Percentiles rank a stretch among this genome's conserved stretches.
These are phyloP conservation scores for Lepiota subincarnata DNA, from an alignment of 768 basidiomycete species.

Conservation along the genomic window DNA sequence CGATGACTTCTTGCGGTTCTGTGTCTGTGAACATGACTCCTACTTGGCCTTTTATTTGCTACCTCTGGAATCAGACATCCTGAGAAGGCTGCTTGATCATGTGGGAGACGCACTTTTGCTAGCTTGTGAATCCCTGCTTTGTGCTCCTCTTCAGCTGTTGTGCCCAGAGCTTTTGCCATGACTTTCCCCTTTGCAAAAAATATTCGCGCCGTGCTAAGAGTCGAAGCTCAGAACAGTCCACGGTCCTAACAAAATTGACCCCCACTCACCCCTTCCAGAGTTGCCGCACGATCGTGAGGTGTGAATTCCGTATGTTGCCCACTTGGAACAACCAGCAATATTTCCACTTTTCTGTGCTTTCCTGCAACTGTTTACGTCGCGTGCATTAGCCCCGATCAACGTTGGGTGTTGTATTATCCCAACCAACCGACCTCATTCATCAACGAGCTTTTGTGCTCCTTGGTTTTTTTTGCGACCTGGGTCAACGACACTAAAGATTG, in stretches of 20 bases:
- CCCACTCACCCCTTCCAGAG: slow-evolving; percentile 84
- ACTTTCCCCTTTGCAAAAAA: slow-evolving; percentile 86
- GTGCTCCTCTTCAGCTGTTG: slow-evolving; percentile 84
- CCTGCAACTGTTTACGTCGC: slow-evolving; percentile 61
- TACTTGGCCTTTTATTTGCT: slow-evolving; percentile 95
- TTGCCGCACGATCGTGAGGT: slow-evolving; percentile 89
- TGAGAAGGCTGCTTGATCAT: not conserved
- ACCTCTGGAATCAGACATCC: slow-evolving; percentile 11
- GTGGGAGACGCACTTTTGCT: slow-evolving; percentile 52
- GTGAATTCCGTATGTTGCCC: slow-evolving; percentile 92
- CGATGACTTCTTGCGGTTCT: slow-evolving; percentile 84
- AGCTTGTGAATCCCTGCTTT: slow-evolving; percentile 73
- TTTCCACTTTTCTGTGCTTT: slow-evolving; percentile 82
- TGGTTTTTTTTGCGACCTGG: slow-evolving; percentile 91
- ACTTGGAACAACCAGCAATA: slow-evolving; percentile 97
- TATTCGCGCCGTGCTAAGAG: slow-evolving; percentile 73
- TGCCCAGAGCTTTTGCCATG: slow-evolving; percentile 94
- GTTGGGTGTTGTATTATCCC: too few relatives aligned
- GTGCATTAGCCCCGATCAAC: slow-evolving; percentile 4
- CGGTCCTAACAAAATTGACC: not conserved
- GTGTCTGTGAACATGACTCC: slow-evolving; percentile 91
- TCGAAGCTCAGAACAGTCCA: slow-evolving; percentile 1
- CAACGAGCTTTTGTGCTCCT: slow-evolving; percentile 81
- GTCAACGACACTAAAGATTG: slow-evolving; percentile 74
- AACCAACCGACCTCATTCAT: slow-evolving; percentile 66